Evolutionary conservation across 805 yeast species (phyloP).

Genomic region (Lipomyces spencermartinsiae): DNA sequence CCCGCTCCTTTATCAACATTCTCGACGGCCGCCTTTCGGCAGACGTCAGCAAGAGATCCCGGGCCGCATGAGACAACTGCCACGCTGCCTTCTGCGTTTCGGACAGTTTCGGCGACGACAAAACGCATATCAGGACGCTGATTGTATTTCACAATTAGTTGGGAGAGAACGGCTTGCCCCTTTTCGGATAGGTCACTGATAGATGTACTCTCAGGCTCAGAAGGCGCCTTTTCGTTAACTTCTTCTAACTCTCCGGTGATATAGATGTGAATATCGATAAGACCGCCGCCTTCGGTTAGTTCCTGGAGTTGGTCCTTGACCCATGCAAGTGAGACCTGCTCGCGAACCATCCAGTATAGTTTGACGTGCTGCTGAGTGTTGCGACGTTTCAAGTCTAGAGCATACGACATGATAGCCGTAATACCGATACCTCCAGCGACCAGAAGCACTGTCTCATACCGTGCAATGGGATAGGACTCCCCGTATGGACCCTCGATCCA

Average conservation of each 20-base stretch:
- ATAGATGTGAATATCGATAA: slow-evolving; percentile 26
- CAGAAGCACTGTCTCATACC: slow-evolving; percentile 55
- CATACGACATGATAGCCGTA: slow-evolving; percentile 61
- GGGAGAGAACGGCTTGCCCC: background rate
- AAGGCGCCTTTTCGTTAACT: background rate
- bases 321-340: slow-evolving; percentile 23
- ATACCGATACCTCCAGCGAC: slow-evolving; percentile 72
- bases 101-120: slow-evolving; percentile 17
- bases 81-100: slow-evolving; percentile 30
- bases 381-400: slow-evolving; percentile 42
- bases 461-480: slow-evolving; percentile 53
- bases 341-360: slow-evolving; percentile 38
- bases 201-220: slow-evolving; percentile 1
- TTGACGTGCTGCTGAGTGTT: slow-evolving; percentile 28
- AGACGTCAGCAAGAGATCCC: slow-evolving; percentile 25
- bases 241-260: slow-evolving; percentile 29
- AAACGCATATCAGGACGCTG: slow-evolving; percentile 22
- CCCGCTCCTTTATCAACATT: slow-evolving; percentile 30
- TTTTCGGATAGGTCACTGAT: slow-evolving; percentile 1
- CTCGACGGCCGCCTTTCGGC: slow-evolving; percentile 25
- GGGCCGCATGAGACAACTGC: slow-evolving; percentile 37
- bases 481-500: slow-evolving; percentile 70
- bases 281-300: slow-evolving; percentile 14
- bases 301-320: slow-evolving; percentile 31
- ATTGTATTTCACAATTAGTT: slow-evolving; percentile 7